These are phyloP conservation scores for Candolleomyces aberdarensis DNA, from an alignment of 768 basidiomycete species.

Conservation along the genomic window DNA sequence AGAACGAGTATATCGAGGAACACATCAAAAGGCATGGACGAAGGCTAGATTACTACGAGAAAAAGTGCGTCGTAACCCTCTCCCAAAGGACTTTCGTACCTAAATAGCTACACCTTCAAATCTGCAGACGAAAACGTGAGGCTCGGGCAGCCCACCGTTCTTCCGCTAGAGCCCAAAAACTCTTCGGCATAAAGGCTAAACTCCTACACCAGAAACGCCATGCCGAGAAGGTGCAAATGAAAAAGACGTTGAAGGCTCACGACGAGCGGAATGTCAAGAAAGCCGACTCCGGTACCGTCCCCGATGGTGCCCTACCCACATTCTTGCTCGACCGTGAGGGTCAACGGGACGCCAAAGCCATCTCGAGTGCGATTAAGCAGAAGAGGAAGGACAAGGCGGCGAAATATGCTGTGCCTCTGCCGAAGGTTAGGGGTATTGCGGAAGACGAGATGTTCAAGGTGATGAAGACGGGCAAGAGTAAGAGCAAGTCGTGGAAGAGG, in stretches of 20 bases:
- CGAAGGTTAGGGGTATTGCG: conserved; percentile 95
- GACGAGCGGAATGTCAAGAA: conserved; percentile 99
- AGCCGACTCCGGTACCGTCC: conserved; percentile 75
- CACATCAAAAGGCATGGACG: conserved; percentile 96
- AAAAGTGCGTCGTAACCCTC: conserved; percentile 69
- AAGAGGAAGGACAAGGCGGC: conserved; percentile 99
- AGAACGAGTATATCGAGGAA: conserved; percentile 99
- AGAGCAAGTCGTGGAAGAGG: conserved; percentile 96
- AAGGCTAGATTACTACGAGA: conserved; percentile 93
- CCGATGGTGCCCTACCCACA: conserved; percentile 90
- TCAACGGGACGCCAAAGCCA: conserved; percentile 97
- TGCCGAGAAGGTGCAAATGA: conserved; percentile 96
- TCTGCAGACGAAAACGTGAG: conserved; percentile 81
- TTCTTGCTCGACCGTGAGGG: conserved; percentile 96
- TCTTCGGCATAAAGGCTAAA: conserved; percentile 96
- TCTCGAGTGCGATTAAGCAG: conserved; percentile 96
- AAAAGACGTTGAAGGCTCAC: conserved; percentile 99
- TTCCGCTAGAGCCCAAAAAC: conserved; percentile 86
- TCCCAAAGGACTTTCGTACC: no score
- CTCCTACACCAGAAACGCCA: conserved; percentile 96
- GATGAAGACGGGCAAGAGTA: conserved; percentile 94
- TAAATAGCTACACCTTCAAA: no score
- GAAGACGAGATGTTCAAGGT: conserved; percentile 99
- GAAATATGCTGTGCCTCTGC: conserved; percentile 94
- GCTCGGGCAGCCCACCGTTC: conserved; percentile 74